Evolutionary conservation across 116 monocot species (phyloP).

Genomic region (Dioscorea cayenensis): DNA sequence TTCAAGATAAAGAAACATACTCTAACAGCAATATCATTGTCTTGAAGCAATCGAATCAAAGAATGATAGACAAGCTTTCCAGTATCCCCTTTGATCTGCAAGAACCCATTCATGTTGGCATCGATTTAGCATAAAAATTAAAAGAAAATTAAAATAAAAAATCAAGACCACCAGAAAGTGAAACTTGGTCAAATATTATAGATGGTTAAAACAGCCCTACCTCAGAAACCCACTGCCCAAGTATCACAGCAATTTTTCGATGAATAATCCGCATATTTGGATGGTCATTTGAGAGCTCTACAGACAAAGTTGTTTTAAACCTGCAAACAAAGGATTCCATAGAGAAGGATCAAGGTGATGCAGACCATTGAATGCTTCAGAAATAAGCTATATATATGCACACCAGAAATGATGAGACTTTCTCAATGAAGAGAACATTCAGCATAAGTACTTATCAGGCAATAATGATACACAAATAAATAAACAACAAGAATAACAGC

Average conservation of each 20-base stretch:
- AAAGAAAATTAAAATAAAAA: neutral
- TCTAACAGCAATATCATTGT: conserved; percentile 86
- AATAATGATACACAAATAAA: neutral
- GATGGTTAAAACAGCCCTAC: conserved; percentile 15
- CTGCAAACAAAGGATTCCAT: conserved; percentile 20
- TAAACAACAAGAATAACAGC: neutral
- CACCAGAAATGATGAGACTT: neutral
- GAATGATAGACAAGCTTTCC: conserved; percentile 72
- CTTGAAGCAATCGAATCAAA: conserved; percentile 85
- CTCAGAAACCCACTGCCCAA: conserved; percentile 84
- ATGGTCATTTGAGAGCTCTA: conserved; percentile 58
- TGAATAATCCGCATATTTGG: conserved; percentile 65
- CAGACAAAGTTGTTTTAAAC: conserved; percentile 50
- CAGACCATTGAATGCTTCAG: neutral
- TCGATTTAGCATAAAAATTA: no score
- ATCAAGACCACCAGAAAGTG: neutral
- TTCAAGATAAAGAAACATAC: conserved; percentile 35
- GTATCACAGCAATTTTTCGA: conserved; percentile 61
- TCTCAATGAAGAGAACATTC: neutral
- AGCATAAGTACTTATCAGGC: neutral
- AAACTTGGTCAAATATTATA: neutral
- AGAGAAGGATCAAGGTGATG: neutral
- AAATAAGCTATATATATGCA: neutral
- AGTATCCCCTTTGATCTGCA: conserved; percentile 86
- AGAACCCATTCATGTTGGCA: neutral